Evolutionary conservation across 2,329 filamentous ascomycete species (phyloP).

Genomic region (Penicillium sp.): DNA sequence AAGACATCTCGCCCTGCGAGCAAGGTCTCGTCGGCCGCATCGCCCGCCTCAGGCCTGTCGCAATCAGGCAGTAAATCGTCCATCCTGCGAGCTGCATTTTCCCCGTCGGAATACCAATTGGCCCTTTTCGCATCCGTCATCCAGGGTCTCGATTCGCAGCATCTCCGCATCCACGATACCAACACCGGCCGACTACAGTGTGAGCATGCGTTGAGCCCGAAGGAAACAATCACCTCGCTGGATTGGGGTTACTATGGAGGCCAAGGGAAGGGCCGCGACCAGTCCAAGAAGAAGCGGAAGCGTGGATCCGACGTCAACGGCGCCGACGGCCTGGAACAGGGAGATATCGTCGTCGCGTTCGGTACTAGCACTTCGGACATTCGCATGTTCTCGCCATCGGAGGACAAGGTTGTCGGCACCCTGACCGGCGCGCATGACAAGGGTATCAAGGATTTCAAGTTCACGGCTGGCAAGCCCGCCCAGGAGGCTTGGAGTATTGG

Average conservation of each 20-base stretch:
- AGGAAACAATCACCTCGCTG: slow-evolving; percentile 53
- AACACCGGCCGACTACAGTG: slow-evolving; percentile 55
- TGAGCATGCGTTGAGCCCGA: slow-evolving; percentile 53
- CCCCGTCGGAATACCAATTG: slow-evolving; percentile 56
- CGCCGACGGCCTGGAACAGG: slow-evolving; percentile 36
- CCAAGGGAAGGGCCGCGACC: slow-evolving; percentile 39
- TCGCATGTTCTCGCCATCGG: slow-evolving; percentile 54
- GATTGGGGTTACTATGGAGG: slow-evolving; percentile 55
- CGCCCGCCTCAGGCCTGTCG: slow-evolving; percentile 41
- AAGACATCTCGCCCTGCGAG: slow-evolving; percentile 48
- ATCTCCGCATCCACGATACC: slow-evolving; percentile 58
- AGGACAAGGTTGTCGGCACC: slow-evolving; percentile 51
- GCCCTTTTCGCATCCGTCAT: slow-evolving; percentile 59
- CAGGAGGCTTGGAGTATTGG: slow-evolving; percentile 59
- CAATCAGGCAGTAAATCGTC: slow-evolving; percentile 50
- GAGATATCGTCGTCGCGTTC: slow-evolving; percentile 54
- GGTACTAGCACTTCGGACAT: slow-evolving; percentile 55
- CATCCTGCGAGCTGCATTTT: slow-evolving; percentile 55
- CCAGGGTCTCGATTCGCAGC: slow-evolving; percentile 57
- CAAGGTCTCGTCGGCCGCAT: slow-evolving; percentile 50
- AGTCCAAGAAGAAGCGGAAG: slow-evolving; percentile 58
- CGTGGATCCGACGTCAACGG: slow-evolving; percentile 49
- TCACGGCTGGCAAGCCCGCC: slow-evolving; percentile 44
- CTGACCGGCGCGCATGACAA: slow-evolving; percentile 53
- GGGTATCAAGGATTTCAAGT: slow-evolving; percentile 56